Percentiles rank a stretch among this genome's conserved stretches.
phyloP scores from a whole-genome alignment of 2,329 filamentous ascomycete genomes.

The Neopestalotiopsis sp. region DNA sequence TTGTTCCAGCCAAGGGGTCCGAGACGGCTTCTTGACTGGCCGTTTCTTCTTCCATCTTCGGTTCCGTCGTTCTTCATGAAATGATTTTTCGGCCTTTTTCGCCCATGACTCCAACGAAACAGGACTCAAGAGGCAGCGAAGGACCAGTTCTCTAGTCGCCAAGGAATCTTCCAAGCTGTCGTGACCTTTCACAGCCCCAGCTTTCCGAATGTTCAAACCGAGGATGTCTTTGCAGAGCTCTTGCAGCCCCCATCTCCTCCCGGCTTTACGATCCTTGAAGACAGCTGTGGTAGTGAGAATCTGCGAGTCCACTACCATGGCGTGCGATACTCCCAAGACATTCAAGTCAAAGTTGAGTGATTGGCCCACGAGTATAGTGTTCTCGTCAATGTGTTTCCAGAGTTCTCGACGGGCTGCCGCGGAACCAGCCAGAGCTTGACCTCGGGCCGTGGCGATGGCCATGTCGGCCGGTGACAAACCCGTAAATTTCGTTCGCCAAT shows the following conservation, averaged over 20 bases:
- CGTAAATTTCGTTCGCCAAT: conserved; percentile 43
- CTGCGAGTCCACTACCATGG: background rate
- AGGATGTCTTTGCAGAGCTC: background rate
- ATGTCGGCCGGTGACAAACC: conserved; percentile 42
- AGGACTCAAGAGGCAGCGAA: conserved; percentile 40
- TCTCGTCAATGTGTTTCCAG: conserved; percentile 43
- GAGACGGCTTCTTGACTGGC: background rate
- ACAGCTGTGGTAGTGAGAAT: background rate
- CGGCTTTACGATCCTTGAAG: background rate
- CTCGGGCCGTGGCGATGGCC: conserved; percentile 32
- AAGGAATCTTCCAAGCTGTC: conserved; percentile 1
- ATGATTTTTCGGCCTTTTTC: background rate
- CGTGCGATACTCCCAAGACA: conserved; percentile 31
- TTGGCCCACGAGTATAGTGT: conserved; percentile 53
- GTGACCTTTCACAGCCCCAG: background rate
- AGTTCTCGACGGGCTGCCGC: conserved; percentile 44
- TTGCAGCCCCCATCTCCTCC: background rate
- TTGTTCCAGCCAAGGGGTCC: background rate
- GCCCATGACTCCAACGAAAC: conserved; percentile 41
- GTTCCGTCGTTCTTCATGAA: background rate
- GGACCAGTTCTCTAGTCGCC: background rate
- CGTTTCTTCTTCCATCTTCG: background rate
- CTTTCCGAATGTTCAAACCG: background rate
- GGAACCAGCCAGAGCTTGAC: conserved; percentile 43
- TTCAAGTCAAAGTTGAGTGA: conserved; percentile 47